Evolutionary conservation across 371 early-diverging fungal genomes (phyloP).

Genomic region (Haplosporangium sp.): DNA sequence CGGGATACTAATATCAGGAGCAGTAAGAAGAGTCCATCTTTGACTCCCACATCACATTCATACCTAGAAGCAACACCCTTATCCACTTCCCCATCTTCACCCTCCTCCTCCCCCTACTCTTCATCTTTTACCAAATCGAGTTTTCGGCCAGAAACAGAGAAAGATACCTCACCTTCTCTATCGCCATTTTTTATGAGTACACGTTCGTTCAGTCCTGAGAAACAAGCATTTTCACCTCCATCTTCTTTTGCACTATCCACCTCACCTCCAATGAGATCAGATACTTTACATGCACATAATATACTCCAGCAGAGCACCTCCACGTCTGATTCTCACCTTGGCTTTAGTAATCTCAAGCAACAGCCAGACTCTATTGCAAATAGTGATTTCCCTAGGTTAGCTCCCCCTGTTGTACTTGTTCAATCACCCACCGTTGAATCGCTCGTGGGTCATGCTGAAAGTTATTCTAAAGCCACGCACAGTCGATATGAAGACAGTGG

Average conservation of each 20-base stretch:
- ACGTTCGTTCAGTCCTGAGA: slow-evolving; percentile 43
- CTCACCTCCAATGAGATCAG: slow-evolving; percentile 32
- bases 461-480: slow-evolving; percentile 4
- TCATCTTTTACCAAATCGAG: background rate
- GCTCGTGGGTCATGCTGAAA: slow-evolving; percentile 5
- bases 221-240: slow-evolving; percentile 5
- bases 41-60: slow-evolving; percentile 7
- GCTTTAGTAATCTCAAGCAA: background rate
- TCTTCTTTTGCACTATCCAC: slow-evolving; percentile 10
- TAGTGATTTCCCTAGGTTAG: slow-evolving; percentile 31
- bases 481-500: slow-evolving; percentile 6
- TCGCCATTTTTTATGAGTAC: slow-evolving; percentile 42
- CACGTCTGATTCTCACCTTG: background rate
- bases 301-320: slow-evolving; percentile 22
- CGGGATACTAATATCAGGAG: slow-evolving; percentile 27
- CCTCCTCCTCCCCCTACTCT: slow-evolving; percentile 23
- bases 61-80: slow-evolving; percentile 21
- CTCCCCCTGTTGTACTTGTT: slow-evolving; percentile 48
- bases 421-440: slow-evolving; percentile 38
- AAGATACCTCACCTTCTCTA: slow-evolving; percentile 36
- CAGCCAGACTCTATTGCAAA: slow-evolving; percentile 6
- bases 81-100: slow-evolving; percentile 21
- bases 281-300: slow-evolving; percentile 20
- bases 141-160: slow-evolving; percentile 21
- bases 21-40: slow-evolving; percentile 35